Evolutionary conservation across 495 filamentous ascomycete species (phyloP).

Genomic region (Glarea lozoyensis): DNA sequence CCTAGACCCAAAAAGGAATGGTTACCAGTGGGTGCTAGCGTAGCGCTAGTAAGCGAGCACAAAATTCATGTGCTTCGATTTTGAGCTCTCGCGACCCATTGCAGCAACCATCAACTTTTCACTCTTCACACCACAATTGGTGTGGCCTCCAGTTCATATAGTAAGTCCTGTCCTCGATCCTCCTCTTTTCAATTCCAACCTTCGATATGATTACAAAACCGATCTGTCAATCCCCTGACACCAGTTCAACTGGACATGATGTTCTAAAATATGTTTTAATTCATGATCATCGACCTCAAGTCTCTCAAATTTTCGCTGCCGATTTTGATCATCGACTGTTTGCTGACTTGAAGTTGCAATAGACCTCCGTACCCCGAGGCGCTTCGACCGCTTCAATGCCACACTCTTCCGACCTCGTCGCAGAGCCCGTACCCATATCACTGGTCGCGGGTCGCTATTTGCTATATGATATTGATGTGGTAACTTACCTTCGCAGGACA

Average conservation of each 20-base stretch:
- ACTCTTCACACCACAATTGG: not conserved
- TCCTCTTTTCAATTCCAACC: constrained; percentile 19
- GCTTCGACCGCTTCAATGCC: not conserved
- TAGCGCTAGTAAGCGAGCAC: too few relatives aligned
- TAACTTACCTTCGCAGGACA: constrained; percentile 69
- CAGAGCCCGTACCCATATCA: constrained; percentile 61
- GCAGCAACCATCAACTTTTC: constrained; percentile 2
- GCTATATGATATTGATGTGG: constrained; percentile 76
- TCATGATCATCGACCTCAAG: constrained; percentile 24
- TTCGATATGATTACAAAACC: constrained; percentile 62
- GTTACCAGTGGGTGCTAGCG: too few relatives aligned
- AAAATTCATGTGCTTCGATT: too few relatives aligned
- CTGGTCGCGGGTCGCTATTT: constrained; percentile 74
- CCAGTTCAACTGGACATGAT: constrained; percentile 24
- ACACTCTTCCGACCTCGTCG: constrained; percentile 5
- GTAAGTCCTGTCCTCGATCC: constrained; percentile 24
- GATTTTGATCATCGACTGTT: constrained; percentile 10
- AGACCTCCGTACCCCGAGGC: not conserved
- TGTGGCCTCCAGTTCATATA: constrained; percentile 12
- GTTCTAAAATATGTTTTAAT: constrained; percentile 28
- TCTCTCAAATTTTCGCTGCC: constrained; percentile 3
- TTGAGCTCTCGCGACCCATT: too few relatives aligned
- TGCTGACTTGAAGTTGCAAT: constrained; percentile 7
- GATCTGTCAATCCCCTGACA: constrained; percentile 92
- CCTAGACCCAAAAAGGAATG: too few relatives aligned